Conservation (phyloP, 805 yeast species). For the Hanseniaspora jakobsenii region DNA sequence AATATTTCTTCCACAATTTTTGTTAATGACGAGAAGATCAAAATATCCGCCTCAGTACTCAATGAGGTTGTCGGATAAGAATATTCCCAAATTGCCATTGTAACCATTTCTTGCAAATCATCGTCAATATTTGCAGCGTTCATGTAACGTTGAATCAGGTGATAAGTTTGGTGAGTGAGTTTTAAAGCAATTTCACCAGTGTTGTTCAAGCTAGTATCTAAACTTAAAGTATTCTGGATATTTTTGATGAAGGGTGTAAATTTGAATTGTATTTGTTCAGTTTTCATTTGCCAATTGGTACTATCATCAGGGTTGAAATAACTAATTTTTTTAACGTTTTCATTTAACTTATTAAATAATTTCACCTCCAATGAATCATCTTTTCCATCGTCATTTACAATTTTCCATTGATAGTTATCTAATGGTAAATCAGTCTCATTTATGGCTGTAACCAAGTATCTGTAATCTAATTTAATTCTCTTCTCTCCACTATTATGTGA, state of each 20-base stretch:
- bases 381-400: conserved; percentile 28
- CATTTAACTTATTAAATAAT: background rate
- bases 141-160: conserved; percentile 37
- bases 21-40: conserved; percentile 40
- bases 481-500: conserved; percentile 38
- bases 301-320: conserved; percentile 30
- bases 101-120: conserved; percentile 21
- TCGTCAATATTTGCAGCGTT: conserved; percentile 20
- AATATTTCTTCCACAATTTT: conserved; percentile 33
- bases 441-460: conserved; percentile 41
- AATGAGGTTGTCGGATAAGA: conserved; percentile 34
- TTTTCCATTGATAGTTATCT: conserved; percentile 36
- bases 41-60: conserved; percentile 32
- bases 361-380: conserved; percentile 28
- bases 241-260: conserved; percentile 40
- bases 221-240: conserved; percentile 23
- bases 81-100: conserved; percentile 36
- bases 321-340: conserved; percentile 24
- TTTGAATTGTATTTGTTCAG: conserved; percentile 38
- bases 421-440: conserved; percentile 39
- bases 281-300: conserved; percentile 46
- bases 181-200: conserved; percentile 23
- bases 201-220: no score
- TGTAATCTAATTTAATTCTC: conserved; percentile 40
- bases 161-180: conserved; percentile 33